phyloP scores from a whole-genome alignment of 257 asterid species.

The Ehretia macrophylla region DNA sequence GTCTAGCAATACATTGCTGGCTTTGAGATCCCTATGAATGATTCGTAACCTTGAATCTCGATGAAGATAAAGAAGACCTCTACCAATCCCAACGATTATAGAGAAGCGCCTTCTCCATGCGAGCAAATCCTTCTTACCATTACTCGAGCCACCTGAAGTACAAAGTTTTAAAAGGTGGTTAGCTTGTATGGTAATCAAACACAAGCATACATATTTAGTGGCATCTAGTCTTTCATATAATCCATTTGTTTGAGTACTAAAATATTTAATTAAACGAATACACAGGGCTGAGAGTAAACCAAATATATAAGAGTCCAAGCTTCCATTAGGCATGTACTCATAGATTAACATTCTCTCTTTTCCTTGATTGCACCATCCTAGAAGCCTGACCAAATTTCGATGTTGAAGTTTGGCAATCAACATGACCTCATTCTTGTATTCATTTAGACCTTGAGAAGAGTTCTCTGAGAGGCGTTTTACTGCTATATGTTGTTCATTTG shows the following conservation, averaged over 20 bases:
- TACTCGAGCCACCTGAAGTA: neutral
- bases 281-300: neutral
- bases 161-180: neutral
- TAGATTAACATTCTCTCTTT: constrained; percentile 1
- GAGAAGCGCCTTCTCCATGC: constrained; percentile 3
- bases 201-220: neutral
- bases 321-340: constrained; percentile 5
- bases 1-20: constrained; percentile 9
- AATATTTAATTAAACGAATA: neutral
- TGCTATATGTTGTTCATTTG: constrained; percentile 1
- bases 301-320: neutral
- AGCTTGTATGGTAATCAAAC: neutral
- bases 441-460: neutral
- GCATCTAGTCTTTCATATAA: no score
- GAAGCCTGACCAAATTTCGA: constrained; percentile 2
- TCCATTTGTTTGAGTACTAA: neutral
- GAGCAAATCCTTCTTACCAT: neutral
- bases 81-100: constrained; percentile 5
- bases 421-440: neutral
- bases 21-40: constrained; percentile 16
- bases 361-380: constrained; percentile 1
- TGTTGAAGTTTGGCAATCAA: constrained; percentile 5
- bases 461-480: neutral
- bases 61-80: constrained; percentile 10
- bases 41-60: constrained; percentile 4